Base-by-base conservation (phyloP, 257 asterid genomes). In the Solanum pinnatisectum region DNA sequence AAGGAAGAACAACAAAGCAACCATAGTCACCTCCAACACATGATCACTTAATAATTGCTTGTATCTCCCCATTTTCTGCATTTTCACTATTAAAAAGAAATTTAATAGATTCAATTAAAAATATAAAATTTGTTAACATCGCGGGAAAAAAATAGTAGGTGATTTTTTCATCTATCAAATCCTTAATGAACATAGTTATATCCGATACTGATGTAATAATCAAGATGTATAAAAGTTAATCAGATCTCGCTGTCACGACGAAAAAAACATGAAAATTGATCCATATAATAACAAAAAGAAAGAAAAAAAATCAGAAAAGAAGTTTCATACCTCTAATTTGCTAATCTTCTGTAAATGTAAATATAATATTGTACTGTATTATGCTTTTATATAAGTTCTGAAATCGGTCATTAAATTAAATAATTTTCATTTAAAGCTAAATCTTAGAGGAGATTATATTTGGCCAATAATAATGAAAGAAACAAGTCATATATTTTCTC, bases 61-160 rank as follows among this genome's bases (percentile, higher is more conserved):
- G 46, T 46, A 27, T 56, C 13, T 81, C 27, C 20, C 18, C 67
- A 81, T 16, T 27, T 15, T 46, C 85, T 9, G 27, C 30, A 81
- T 5, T 81, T 46, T 81, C 65, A 81, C 40, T 15, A 22, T 30
- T 10, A 32, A 71, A 30, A 30, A 25, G 0, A 5, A 5, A 14
- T 30, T 32, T 22, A 3, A 73, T 35, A 35, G 8, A 35, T 73
- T 10, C 46, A 73, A 18, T 35, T 33, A 73, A 18, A 32, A 35
- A 73, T 73, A 73, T 33, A 73, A n/a, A 2, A 71, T 30, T 16
- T 20, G 14, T 33, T 35, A 35, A 9, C 15, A 18, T 10, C 5
- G 0, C 3, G 0, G 25, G 3, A 8, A 30, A 70, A 70, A 32
- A 71, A 6, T 0, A 35, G 0, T 7, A 8, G 16, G 16, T 35